A percentile compares a stretch with the other conserved stretches of the same genome.
These are phyloP conservation scores for Noccaea caerulescens DNA, from an alignment of 345 rosid genomes.

Conservation along the genomic window DNA sequence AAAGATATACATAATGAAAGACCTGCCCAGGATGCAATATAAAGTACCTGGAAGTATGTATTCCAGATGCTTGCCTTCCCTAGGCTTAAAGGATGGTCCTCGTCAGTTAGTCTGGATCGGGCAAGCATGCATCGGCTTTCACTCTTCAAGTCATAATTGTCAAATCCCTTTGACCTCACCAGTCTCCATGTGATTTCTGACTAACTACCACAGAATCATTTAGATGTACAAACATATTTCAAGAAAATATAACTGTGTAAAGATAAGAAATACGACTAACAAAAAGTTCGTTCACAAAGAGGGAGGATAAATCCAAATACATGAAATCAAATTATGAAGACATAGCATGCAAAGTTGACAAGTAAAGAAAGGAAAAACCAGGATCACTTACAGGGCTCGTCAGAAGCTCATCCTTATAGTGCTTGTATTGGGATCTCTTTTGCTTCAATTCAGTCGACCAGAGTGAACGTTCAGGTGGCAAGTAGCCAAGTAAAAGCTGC, in stretches of 20 bases:
- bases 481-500: conserved; percentile 91
- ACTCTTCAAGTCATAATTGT: conserved; percentile 55
- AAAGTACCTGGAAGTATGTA: conserved; percentile 86
- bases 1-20: conserved; percentile 1
- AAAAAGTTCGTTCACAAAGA: conserved; percentile 1
- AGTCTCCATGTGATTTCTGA: conserved; percentile 93
- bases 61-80: conserved; percentile 94
- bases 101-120: conserved; percentile 78
- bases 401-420: conserved; percentile 84
- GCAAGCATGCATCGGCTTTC: conserved; percentile 72
- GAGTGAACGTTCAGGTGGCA: conserved; percentile 81
- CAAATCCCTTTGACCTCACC: conserved; percentile 61
- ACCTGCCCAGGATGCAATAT: conserved; percentile 12
- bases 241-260: conserved; percentile 14
- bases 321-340: background rate
- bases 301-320: background rate
- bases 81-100: conserved; percentile 95
- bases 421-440: conserved; percentile 88
- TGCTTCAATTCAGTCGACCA: conserved; percentile 84
- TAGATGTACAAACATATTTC: conserved; percentile 49
- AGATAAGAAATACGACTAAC: background rate
- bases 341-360: conserved; percentile 5
- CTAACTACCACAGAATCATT: conserved; percentile 86
- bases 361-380: conserved; percentile 20
- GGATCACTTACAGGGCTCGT: conserved; percentile 82